Base-by-base conservation (phyloP, 306 rosid genomes). In the Pterocarpus santalinus region DNA sequence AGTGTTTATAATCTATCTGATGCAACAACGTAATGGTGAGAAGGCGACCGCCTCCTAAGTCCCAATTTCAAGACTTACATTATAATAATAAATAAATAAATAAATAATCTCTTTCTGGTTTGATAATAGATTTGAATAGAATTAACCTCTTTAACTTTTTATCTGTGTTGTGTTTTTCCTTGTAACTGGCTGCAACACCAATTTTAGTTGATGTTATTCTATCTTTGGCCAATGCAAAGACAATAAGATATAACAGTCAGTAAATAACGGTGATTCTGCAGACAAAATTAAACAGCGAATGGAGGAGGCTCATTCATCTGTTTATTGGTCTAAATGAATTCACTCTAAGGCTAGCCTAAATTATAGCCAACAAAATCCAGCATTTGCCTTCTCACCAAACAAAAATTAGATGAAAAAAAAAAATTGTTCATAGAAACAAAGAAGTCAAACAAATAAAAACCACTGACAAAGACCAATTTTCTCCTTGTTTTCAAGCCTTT, bases 281-380 rank as follows among this genome's bases (percentile, higher is more conserved):
- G 51, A 43, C 33, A 60, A 28, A 67, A 66, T 49, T 58, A 65
- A 55, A 8, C 61, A 38, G 63, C 56, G 78, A 75, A 83, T 30
- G 84, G 28, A 81, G 63, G 84, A 80, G 89, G 75, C 90, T 52
- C 11, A 34, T 89, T 85, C 91, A 64, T 65, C 76, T 51, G 1
- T 67, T 55, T 66, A 73, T 60, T 79, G 81, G 65, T 49, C 65
- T 34, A 69, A 58, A 47, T 69, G 52, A 70, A 72, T 80, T 78
- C 82, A 67, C 30, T 68, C 67, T 30, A 79, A 71, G 94, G 92
- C 81, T 33, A 69, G 7, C 91, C 91, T 84, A 69, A 76, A 77
- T 85, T 85, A 22, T 89, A 85, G 95, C 80, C 80, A 49, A 66
- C 35, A 44, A 87, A 77, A 61, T 34, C 56, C 65, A 22, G 28